Percentiles rank a stretch among this genome's conserved stretches.
Conservation (phyloP, 2,329 filamentous ascomycete species). For the Neocucurbitaria cava region DNA sequence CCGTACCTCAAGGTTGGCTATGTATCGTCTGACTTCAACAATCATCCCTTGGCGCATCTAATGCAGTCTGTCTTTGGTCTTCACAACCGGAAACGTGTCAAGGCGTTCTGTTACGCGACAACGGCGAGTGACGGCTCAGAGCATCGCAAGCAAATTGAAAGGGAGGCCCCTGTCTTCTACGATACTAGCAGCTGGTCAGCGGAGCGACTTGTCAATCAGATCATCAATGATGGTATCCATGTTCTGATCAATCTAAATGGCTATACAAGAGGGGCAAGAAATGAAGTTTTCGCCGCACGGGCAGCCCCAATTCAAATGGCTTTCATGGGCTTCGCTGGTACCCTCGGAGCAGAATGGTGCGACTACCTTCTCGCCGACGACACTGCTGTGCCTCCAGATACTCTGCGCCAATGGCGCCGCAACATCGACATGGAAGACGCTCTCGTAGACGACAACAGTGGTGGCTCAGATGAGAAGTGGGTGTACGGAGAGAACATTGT, state of each 20-base stretch:
- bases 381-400: slow-evolving; percentile 82
- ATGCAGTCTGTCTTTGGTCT: slow-evolving; percentile 99
- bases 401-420: slow-evolving; percentile 78
- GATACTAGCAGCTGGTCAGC: slow-evolving; percentile 88
- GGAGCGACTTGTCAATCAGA: slow-evolving; percentile 84
- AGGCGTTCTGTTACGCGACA: slow-evolving; percentile 94
- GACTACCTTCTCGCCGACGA: slow-evolving; percentile 94
- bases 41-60: slow-evolving; percentile 92
- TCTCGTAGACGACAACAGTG: slow-evolving; percentile 68
- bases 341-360: slow-evolving; percentile 96
- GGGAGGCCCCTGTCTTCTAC: slow-evolving; percentile 86
- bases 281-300: slow-evolving; percentile 94
- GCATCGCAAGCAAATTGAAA: slow-evolving; percentile 91
- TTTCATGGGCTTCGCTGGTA: slow-evolving; percentile 98
- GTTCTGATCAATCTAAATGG: slow-evolving; percentile 98
- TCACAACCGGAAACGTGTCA: slow-evolving; percentile 75
- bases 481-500: slow-evolving; percentile 97
- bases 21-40: slow-evolving; percentile 98
- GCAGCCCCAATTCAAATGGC: slow-evolving; percentile 98
- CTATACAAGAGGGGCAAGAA: slow-evolving; percentile 94
- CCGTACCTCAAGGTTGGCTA: slow-evolving; percentile 93
- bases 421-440: slow-evolving; percentile 78
- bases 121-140: slow-evolving; percentile 87
- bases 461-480: slow-evolving; percentile 78
- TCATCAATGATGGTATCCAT: slow-evolving; percentile 86